A percentile compares a stretch with the other conserved stretches of the same genome.
These are phyloP conservation scores for Blastobotrys apis DNA, from an alignment of 1,139 yeast genomes.

Conservation along the genomic window DNA sequence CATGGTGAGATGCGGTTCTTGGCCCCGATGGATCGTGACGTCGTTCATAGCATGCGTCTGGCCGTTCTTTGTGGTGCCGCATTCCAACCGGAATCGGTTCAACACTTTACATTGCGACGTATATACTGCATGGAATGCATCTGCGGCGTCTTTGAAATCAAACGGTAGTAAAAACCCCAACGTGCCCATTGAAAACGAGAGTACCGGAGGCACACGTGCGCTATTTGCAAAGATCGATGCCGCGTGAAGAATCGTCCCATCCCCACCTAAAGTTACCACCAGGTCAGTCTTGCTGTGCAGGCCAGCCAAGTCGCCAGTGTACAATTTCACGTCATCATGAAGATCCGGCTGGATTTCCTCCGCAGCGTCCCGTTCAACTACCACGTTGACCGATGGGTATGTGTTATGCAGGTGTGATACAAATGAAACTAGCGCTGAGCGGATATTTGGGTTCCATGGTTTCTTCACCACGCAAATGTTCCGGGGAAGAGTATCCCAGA, in stretches of 20 bases:
- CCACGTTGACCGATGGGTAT: constrained; percentile 51
- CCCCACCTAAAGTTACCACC: constrained; percentile 88
- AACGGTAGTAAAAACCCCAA: constrained; percentile 87
- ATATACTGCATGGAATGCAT: constrained; percentile 64
- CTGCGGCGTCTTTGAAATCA: constrained; percentile 53
- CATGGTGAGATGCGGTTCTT: constrained; percentile 78
- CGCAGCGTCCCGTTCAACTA: constrained; percentile 72
- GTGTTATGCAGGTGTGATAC: constrained; percentile 35
- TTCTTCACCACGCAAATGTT: constrained; percentile 79
- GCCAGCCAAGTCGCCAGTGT: constrained; percentile 56
- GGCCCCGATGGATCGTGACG: constrained; percentile 80
- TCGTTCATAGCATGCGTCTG: constrained; percentile 59
- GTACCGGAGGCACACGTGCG: constrained; percentile 69
- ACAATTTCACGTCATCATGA: constrained; percentile 30
- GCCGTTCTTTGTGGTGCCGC: constrained; percentile 39
- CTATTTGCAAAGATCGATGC: constrained; percentile 51
- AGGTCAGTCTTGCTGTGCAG: constrained; percentile 60
- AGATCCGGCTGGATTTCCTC: constrained; percentile 52
- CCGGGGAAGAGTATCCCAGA: constrained; percentile 43
- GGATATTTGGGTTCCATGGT: constrained; percentile 68
- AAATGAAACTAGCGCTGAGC: constrained; percentile 62
- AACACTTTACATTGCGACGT: constrained; percentile 64
- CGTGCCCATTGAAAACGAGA: constrained; percentile 88
- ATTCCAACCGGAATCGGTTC: constrained; percentile 72
- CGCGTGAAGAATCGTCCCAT: constrained; percentile 84